Evolutionary conservation across 495 filamentous ascomycete genomes (phyloP).

Genomic region (Paragyromitra xinjiangensis): DNA sequence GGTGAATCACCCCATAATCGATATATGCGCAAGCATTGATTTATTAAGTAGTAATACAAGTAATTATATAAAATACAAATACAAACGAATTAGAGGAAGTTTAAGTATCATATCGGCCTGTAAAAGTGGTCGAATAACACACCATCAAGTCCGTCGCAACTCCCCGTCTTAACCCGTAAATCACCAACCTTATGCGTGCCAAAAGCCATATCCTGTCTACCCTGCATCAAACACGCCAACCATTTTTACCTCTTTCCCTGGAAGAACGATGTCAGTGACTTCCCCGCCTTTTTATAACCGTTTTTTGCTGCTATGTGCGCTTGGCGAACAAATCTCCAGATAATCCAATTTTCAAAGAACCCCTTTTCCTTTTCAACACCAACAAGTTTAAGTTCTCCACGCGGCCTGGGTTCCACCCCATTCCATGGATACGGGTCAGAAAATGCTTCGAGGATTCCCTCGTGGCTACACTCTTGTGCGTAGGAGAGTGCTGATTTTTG

Average conservation of each 20-base stretch:
- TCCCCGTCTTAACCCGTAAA: background rate
- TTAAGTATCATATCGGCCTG: background rate
- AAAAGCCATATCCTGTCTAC: background rate
- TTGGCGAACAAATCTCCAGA: background rate
- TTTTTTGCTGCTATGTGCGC: background rate
- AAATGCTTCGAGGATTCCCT: constrained; percentile 2
- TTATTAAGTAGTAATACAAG: background rate
- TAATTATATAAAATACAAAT: background rate
- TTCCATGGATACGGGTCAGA: constrained; percentile 27
- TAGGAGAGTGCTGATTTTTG: constrained; percentile 15
- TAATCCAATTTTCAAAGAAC: background rate
- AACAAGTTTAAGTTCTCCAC: background rate
- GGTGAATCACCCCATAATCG: background rate
- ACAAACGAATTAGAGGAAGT: background rate
- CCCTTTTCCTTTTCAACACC: background rate
- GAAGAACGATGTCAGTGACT: background rate
- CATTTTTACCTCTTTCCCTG: background rate
- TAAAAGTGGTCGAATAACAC: background rate
- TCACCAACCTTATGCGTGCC: background rate
- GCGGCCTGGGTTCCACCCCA: background rate
- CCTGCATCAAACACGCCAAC: background rate
- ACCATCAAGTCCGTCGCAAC: background rate
- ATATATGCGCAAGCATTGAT: background rate
- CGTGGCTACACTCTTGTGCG: background rate
- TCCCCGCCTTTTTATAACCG: background rate